Evolutionary conservation across 495 filamentous ascomycete genomes (phyloP).

Genomic region (Arthonia radiata): DNA sequence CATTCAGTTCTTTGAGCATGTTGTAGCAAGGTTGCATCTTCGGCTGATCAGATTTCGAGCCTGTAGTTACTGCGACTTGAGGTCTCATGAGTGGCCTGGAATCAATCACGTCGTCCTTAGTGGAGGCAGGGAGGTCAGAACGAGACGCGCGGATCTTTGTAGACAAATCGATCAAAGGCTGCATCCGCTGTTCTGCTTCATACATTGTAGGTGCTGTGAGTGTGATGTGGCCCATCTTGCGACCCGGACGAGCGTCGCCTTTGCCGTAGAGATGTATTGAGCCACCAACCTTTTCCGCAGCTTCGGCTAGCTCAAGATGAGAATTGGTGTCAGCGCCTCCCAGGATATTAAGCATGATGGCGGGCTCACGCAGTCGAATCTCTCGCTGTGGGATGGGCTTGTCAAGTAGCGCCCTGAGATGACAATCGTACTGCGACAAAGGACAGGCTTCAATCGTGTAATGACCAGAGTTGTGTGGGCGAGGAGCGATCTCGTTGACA

Average conservation of each 20-base stretch:
- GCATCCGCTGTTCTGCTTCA: constrained; percentile 45
- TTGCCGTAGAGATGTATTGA: constrained; percentile 84
- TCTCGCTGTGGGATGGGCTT: constrained; percentile 39
- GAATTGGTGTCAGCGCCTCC: constrained; percentile 46
- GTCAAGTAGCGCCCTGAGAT: constrained; percentile 67
- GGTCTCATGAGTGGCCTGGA: neutral
- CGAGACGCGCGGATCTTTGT: constrained; percentile 40
- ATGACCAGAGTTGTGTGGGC: constrained; percentile 91
- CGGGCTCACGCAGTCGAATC: constrained; percentile 27
- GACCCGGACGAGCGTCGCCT: constrained; percentile 50
- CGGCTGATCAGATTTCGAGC: constrained; percentile 78
- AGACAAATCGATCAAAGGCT: constrained; percentile 35
- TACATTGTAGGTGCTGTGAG: constrained; percentile 41
- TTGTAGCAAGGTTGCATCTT: constrained; percentile 52
- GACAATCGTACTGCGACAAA: constrained; percentile 76
- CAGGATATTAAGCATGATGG: constrained; percentile 95
- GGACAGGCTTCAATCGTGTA: constrained; percentile 89
- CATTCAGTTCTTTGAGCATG: constrained; percentile 46
- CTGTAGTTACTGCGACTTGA: constrained; percentile 65
- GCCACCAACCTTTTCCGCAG: constrained; percentile 33
- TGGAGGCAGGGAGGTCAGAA: constrained; percentile 6
- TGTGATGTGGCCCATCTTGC: constrained; percentile 92
- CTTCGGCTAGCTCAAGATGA: constrained; percentile 41
- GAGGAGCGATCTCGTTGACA: constrained; percentile 84
- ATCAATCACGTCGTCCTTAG: constrained; percentile 5